Conservation (phyloP, 768 basidiomycete species). For the Coprinopsis marcescibilis region DNA sequence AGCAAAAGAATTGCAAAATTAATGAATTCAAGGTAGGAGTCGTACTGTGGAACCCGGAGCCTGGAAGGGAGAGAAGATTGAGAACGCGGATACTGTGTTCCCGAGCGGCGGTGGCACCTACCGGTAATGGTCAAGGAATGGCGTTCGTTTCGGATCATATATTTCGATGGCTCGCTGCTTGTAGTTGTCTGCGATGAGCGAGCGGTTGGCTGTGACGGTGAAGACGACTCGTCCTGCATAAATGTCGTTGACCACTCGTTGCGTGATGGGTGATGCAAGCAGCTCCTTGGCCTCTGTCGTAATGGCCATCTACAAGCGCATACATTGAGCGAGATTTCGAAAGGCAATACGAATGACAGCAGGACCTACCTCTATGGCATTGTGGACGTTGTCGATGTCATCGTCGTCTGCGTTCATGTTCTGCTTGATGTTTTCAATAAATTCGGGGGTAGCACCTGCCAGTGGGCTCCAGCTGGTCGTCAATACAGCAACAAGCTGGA, state of each 20-base stretch:
- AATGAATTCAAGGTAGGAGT: constrained; percentile 69
- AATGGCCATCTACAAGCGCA: constrained; percentile 68
- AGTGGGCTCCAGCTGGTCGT: constrained; percentile 84
- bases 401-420: constrained; percentile 52
- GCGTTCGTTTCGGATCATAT: constrained; percentile 60
- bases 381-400: constrained; percentile 65
- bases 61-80: constrained; percentile 26
- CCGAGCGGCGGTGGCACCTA: constrained; percentile 17
- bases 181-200: constrained; percentile 88
- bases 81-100: constrained; percentile 2
- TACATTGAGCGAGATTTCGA: neutral
- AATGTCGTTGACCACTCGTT: constrained; percentile 83
- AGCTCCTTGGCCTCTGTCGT: constrained; percentile 81
- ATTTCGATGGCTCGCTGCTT: constrained; percentile 69
- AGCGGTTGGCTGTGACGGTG: constrained; percentile 53
- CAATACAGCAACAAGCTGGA: constrained; percentile 74
- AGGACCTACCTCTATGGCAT: constrained; percentile 74
- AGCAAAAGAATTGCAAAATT: constrained; percentile 66
- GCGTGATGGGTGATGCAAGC: constrained; percentile 75
- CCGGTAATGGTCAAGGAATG: constrained; percentile 84
- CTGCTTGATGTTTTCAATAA: constrained; percentile 62
- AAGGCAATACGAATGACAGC: neutral
- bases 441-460: constrained; percentile 62
- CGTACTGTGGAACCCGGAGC: constrained; percentile 78
- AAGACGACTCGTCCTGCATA: constrained; percentile 76